Conservation (phyloP, 1,284 basidiomycete species). For the Ganoderma lingzhi region DNA sequence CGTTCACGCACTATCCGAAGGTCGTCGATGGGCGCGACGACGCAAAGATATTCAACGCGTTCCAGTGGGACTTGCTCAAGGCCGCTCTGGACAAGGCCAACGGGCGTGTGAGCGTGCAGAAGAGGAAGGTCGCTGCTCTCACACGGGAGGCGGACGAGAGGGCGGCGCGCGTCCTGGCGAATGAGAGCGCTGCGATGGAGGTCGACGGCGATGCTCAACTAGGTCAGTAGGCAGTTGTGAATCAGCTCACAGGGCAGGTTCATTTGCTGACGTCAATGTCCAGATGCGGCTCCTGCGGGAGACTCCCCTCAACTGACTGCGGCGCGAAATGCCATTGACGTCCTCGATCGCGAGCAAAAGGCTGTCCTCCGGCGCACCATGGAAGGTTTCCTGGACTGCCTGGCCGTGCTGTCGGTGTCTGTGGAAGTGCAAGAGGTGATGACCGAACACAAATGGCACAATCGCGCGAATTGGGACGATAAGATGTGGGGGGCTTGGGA, state of each 20-base stretch:
- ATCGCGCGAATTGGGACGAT: constrained; percentile 71
- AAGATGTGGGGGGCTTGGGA: constrained; percentile 84
- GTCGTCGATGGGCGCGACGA: constrained; percentile 38
- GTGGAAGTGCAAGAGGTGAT: constrained; percentile 56
- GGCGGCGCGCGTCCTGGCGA: constrained; percentile 76
- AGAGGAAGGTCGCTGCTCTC: constrained; percentile 74
- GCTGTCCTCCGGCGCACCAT: constrained; percentile 70
- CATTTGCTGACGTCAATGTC: constrained; percentile 19
- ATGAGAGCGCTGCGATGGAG: constrained; percentile 64
- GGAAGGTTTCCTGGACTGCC: constrained; percentile 73
- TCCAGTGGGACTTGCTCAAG: constrained; percentile 86
- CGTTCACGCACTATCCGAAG: constrained; percentile 65
- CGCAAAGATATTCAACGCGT: constrained; percentile 53
- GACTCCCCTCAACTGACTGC: constrained; percentile 73
- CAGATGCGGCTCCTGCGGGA: constrained; percentile 57
- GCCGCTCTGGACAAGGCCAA: constrained; percentile 89
- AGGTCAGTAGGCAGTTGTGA: constrained; percentile 42
- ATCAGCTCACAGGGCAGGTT: neutral
- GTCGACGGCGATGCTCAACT: constrained; percentile 73
- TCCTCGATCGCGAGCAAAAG: constrained; percentile 78
- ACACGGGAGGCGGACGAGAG: constrained; percentile 90
- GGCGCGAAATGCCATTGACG: constrained; percentile 77
- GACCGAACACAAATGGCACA: constrained; percentile 70
- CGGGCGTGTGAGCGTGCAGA: constrained; percentile 81
- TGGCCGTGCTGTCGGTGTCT: constrained; percentile 58